Conservation (phyloP, 805 yeast species). For the Monosporozyma servazzii region DNA sequence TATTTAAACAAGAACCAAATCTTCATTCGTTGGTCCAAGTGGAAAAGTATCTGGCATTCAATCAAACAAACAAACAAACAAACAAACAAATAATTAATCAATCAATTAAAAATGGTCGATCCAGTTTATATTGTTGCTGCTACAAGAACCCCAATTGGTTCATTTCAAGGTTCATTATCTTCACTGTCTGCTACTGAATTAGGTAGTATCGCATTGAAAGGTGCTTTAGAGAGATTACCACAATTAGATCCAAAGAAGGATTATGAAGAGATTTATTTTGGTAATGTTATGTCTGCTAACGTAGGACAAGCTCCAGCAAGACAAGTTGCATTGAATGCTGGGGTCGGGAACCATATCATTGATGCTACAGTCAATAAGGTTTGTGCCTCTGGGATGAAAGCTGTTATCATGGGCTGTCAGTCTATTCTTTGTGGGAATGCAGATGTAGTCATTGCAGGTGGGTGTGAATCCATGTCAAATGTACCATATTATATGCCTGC, state of each 20-base stretch:
- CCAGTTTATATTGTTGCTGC: conserved; percentile 82
- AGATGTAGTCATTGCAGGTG: conserved; percentile 92
- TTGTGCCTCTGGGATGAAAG: conserved; percentile 93
- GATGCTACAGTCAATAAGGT: conserved; percentile 94
- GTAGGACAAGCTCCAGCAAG: conserved; percentile 98
- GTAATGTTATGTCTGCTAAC: conserved; percentile 86
- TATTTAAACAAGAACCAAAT: neutral
- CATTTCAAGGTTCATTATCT: conserved; percentile 78
- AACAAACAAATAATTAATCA: neutral
- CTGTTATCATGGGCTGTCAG: conserved; percentile 86
- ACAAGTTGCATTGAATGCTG: conserved; percentile 90
- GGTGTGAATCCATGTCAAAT: conserved; percentile 96
- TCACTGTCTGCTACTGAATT: conserved; percentile 73
- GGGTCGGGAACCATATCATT: conserved; percentile 67
- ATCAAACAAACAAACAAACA: neutral
- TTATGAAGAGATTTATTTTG: conserved; percentile 86
- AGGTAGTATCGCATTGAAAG: conserved; percentile 86
- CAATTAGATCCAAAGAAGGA: conserved; percentile 56
- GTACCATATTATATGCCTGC: conserved; percentile 85
- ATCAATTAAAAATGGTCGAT: conserved; percentile 27
- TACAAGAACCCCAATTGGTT: conserved; percentile 93
- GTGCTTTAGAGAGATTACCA: conserved; percentile 78
- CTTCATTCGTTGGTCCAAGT: neutral
- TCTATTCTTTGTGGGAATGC: conserved; percentile 80
- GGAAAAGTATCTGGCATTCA: neutral